Conservation (phyloP, 768 basidiomycete genomes). For the Suillus weaverae region DNA sequence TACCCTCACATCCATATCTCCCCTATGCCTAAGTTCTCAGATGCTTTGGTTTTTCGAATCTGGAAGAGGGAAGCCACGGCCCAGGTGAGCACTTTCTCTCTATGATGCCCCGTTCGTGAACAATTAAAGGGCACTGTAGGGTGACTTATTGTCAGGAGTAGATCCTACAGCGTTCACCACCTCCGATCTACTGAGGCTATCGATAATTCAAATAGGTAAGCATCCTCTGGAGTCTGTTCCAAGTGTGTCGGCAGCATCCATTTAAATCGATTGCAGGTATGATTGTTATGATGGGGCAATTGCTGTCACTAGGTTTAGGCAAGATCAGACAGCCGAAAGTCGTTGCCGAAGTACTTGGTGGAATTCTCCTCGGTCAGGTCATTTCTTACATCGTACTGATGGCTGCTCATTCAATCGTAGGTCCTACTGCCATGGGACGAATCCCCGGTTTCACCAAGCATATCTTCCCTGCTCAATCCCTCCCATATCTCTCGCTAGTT, state of each 20-base stretch:
- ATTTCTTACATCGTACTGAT: not conserved
- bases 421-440: conserved; percentile 66
- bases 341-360: conserved; percentile 82
- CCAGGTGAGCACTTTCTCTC: not conserved
- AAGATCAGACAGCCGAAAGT: conserved; percentile 84
- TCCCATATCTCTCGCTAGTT: conserved; percentile 78
- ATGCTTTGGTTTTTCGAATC: not conserved
- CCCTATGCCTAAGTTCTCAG: not conserved
- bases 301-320: conserved; percentile 68
- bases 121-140: conserved; percentile 39
- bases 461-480: conserved; percentile 74
- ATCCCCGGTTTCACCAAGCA: conserved; percentile 87
- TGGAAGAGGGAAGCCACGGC: not conserved
- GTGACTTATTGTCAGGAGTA: conserved; percentile 71
- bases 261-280: conserved; percentile 47
- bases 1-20: not conserved
- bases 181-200: conserved; percentile 69
- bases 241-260: not conserved
- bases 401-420: conserved; percentile 39
- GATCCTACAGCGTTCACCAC: conserved; percentile 69
- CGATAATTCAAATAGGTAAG: conserved; percentile 79
- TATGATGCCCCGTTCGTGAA: no score
- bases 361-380: conserved; percentile 72
- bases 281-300: conserved; percentile 77
- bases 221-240: conserved; percentile 5